Evolutionary conservation across 2,329 filamentous ascomycete genomes (phyloP), one percentile per base, ranked within the genome.

Genomic region (Macrophomina tecta): DNA sequence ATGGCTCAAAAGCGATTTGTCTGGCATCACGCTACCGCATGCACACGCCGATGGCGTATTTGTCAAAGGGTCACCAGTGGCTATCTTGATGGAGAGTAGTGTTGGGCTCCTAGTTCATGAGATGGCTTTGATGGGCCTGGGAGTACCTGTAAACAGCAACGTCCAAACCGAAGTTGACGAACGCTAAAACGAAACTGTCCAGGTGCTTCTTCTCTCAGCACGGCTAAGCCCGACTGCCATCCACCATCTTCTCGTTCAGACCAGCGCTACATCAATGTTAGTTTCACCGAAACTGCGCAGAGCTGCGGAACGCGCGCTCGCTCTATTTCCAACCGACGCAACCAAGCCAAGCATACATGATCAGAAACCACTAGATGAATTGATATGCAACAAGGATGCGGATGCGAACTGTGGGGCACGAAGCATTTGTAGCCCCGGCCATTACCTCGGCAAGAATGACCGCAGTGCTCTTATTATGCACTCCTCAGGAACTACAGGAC

Each of bases 401-500:
- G n/a, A 16, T 8, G 6, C n/a, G 45, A 18, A 46, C n/a, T 5
- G n/a, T 18, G n/a, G 6, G n/a, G 14, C 45, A 46, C 9, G 3
- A 46, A 18, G n/a, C 45, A 46, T 46, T 18, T 46, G 45, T 18
- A 6, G n/a, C n/a, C 14, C 45, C 14, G 16, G 23, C 23, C 49
- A 52, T 16, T 52, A 52, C 49, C 5, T 52, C 11, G 49, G 49
- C 49, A 6, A 28, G 12, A 14, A 7, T 14, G 49, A 52, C 14
- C 16, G 16, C 49, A 52, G 23, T 34, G 49, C 23, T 16, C 30
- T 52, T 6, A 52, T 52, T 4, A 68, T 79, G 5, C 76, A 78
- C 66, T 76, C 74, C 7, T 77, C 76, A 0, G 76, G 77, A 0
- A 77, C 76, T 5, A 79, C 77, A 2, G 77, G 77, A 40, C 64